phyloP scores from a whole-genome alignment of 2,329 filamentous ascomycete species.

The Aspergillus versicolor region DNA sequence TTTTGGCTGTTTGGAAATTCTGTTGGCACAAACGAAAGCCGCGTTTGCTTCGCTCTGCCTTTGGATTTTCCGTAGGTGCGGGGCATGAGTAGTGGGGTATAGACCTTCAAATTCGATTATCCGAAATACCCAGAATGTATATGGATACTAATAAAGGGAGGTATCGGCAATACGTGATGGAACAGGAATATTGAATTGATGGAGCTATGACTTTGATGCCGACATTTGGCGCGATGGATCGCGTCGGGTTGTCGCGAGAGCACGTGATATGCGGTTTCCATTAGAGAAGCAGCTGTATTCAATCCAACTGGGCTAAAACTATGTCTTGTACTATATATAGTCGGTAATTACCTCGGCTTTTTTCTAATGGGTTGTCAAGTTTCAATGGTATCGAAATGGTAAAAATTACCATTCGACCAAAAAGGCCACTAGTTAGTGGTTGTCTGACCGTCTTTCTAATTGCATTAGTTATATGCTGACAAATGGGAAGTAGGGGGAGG shows the following conservation, averaged over 20 bases:
- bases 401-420: too few relatives aligned
- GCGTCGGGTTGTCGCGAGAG: conserved; percentile 20
- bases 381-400: too few relatives aligned
- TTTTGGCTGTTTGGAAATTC: conserved; percentile 25
- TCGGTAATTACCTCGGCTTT: too few relatives aligned
- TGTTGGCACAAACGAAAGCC: conserved; percentile 42
- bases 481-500: too few relatives aligned
- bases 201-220: neutral
- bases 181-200: neutral
- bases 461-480: too few relatives aligned
- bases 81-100: conserved; percentile 25
- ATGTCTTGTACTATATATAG: neutral
- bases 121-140: neutral
- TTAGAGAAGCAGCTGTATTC: neutral
- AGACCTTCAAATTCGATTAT: neutral
- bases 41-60: conserved; percentile 41
- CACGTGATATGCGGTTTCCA: conserved; percentile 20
- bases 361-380: too few relatives aligned
- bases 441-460: too few relatives aligned
- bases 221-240: conserved; percentile 14
- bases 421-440: too few relatives aligned
- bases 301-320: neutral
- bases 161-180: neutral
- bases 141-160: neutral
- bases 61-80: conserved; percentile 33